phyloP scores from a whole-genome alignment of 306 rosid genomes.

The Vigna nakashimae region DNA sequence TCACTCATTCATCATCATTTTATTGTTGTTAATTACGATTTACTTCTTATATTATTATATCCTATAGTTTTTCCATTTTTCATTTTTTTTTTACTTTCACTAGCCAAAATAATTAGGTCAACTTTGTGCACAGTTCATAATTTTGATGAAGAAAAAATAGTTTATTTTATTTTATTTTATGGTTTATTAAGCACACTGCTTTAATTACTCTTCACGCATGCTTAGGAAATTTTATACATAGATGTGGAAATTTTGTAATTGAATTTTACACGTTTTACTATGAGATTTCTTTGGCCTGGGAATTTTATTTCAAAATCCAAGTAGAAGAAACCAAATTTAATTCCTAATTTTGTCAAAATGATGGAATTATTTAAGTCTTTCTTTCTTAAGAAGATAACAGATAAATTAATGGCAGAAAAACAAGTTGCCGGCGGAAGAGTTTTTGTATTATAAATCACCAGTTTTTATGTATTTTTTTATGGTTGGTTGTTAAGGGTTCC shows the following conservation, averaged over 20 bases:
- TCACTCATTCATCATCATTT: neutral
- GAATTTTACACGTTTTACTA: slow-evolving; percentile 14
- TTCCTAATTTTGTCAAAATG: neutral
- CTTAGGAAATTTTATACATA: neutral
- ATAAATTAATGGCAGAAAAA: slow-evolving; percentile 16
- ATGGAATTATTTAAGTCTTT: neutral
- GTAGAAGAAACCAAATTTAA: neutral
- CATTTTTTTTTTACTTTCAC: neutral
- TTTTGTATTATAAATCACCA: slow-evolving; percentile 15
- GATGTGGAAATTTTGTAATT: neutral
- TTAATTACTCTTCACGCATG: slow-evolving; percentile 23
- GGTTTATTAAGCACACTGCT: too few relatives aligned
- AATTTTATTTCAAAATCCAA: slow-evolving; percentile 4
- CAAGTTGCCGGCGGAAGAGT: slow-evolving; percentile 49
- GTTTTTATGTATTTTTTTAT: slow-evolving; percentile 20
- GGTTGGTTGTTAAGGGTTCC: slow-evolving; percentile 53
- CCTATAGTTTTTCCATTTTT: neutral
- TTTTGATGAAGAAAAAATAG: too few relatives aligned
- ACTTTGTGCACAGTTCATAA: too few relatives aligned
- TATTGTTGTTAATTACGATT: neutral
- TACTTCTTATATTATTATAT: neutral
- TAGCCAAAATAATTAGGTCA: too few relatives aligned
- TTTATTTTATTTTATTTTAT: too few relatives aligned
- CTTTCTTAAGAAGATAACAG: neutral
- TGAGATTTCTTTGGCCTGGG: neutral